phyloP scores from a whole-genome alignment of 805 yeast genomes.

The Candida peoriensis region DNA sequence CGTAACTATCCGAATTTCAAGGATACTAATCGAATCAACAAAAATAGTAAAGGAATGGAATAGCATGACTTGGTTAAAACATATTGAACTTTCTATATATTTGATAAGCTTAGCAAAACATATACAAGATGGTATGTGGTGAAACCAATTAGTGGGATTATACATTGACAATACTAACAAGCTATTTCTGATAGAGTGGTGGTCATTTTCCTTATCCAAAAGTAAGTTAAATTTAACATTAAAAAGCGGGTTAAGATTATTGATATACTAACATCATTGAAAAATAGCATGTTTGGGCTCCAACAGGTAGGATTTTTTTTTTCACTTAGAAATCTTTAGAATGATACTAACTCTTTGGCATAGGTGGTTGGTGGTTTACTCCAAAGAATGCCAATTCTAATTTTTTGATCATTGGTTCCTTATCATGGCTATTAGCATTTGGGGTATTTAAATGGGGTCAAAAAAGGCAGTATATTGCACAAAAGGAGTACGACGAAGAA shows the following conservation, averaged over 20 bases:
- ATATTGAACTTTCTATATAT: no score
- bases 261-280: constrained; percentile 2
- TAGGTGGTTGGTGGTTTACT: constrained; percentile 25
- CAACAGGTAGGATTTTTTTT: constrained; percentile 18
- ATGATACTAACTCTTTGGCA: constrained; percentile 10
- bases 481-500: constrained; percentile 15
- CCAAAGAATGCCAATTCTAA: constrained; percentile 22
- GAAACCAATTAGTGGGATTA: no score
- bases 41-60: no score
- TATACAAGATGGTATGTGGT: no score
- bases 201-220: constrained; percentile 22
- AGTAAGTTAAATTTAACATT: constrained; percentile 9
- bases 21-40: no score
- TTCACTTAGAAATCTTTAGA: neutral
- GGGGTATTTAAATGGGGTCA: constrained; percentile 16
- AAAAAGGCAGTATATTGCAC: constrained; percentile 14
- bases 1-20: no score
- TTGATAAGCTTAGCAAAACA: no score
- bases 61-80: no score
- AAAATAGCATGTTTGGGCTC: constrained; percentile 22
- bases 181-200: constrained; percentile 11
- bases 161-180: no score
- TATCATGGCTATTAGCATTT: constrained; percentile 13
- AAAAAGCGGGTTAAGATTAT: neutral
- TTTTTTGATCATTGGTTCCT: constrained; percentile 10